Evolutionary conservation across 2,329 filamentous ascomycete species (phyloP), one percentile per base, ranked within the genome.

Genomic region (Clonostachys rhizophaga): DNA sequence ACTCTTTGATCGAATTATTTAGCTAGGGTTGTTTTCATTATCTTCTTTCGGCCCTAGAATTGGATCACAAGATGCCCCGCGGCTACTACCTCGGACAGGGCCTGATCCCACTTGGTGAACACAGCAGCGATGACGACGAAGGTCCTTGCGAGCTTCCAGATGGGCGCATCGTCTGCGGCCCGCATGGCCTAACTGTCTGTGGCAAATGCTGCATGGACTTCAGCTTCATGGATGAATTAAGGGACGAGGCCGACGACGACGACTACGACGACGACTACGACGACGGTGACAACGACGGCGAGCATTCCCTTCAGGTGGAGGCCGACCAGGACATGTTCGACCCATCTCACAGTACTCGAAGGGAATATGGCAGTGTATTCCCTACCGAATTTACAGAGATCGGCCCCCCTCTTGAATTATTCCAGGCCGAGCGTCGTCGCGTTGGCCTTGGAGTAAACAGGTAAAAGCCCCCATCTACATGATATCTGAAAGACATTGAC

Each of bases 121-220:
- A 40, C 35, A 45, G 47, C 33, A 48, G 47, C 37, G 62, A 66
- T 48, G 62, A 67, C 42, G 61, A 63, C 3, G 59, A 61, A 40
- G 64, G 58, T n/a, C 61, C 61, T 6, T 59, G 56, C 47, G 56
- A 64, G 47, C 55, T 69, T 13, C 57, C 64, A 1, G 42, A 66
- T 45, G 66, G 67, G 24, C 57, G 57, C n/a, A 46, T 70, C 30
- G 61, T 67, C 45, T 69, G 68, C 44, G 54, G 61, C 18, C 52
- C 56, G 0, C 66, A 69, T 48, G 55, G 61, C 18, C 46, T 63
- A 6, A 58, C 62, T 13, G 12, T 51, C 30, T 70, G 67, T 49
- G 50, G 52, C 10, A 55, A 41, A 30, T 70, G 67, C 47, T 60
- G 55, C 33, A 55, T 56, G 4, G 65, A 69, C 49, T 70, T 64